Conservation (phyloP, 2,329 filamentous ascomycete species). For the Penicillium sp. region DNA sequence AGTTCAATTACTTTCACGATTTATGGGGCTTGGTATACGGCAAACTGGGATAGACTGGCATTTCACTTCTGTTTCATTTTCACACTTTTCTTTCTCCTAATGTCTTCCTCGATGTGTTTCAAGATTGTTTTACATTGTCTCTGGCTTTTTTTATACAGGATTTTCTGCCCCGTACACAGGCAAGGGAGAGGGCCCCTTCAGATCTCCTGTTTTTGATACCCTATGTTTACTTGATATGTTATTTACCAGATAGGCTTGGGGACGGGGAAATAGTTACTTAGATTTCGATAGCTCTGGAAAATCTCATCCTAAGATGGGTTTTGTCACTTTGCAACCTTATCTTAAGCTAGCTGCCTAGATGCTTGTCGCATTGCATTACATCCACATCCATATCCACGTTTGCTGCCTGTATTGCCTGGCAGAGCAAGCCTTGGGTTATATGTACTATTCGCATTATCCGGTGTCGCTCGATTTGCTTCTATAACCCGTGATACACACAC, state of each 20-base stretch:
- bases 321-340: conserved; percentile 6
- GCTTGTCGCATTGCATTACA: conserved; percentile 12
- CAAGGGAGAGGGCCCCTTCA: conserved; percentile 14
- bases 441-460: conserved; percentile 25
- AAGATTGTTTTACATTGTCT: conserved; percentile 11
- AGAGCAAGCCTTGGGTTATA: background rate
- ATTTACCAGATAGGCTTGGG: conserved; percentile 26
- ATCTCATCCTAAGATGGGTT: conserved; percentile 11
- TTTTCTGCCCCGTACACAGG: background rate
- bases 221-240: conserved; percentile 32
- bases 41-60: conserved; percentile 31
- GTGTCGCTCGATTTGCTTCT: conserved; percentile 19
- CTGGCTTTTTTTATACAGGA: conserved; percentile 2
- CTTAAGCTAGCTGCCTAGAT: background rate
- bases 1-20: conserved; percentile 22
- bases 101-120: conserved; percentile 15
- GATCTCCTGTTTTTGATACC: conserved; percentile 41
- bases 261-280: conserved; percentile 18
- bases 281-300: conserved; percentile 14
- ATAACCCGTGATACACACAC: background rate
- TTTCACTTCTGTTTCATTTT: conserved; percentile 25
- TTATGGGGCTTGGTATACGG: conserved; percentile 27
- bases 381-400: conserved; percentile 6
- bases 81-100: conserved; percentile 12
- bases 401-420: background rate